Evolutionary conservation across 306 rosid species (phyloP), one percentile per base, ranked within the genome.

Genomic region (Abrus pulchellus): DNA sequence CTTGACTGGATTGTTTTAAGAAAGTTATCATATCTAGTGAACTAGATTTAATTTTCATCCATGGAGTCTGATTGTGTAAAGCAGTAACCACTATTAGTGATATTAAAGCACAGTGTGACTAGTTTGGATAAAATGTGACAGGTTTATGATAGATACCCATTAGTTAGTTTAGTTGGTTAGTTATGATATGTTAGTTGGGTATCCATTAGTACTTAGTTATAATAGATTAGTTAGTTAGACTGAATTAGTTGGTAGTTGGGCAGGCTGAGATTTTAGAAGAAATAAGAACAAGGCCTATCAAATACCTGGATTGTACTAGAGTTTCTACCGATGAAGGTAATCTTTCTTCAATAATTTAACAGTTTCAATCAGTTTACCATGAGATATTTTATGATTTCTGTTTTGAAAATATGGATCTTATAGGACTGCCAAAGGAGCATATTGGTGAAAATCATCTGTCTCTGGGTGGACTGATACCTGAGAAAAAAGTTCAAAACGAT

Each of bases 391-490:
- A n/a, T 67, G 44, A 60, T 38, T 71, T 61, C 61, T 63, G 33
- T 48, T 53, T 72, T 83, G 88, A 79, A 45, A 74, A 50, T 63
- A 63, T 53, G 70, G 57, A 48, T 80, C 53, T 10, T 76, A 52
- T 77, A 72, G 84, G 83, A 40, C 73, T 80, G 78, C 1, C 27
- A 12, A 80, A 68, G 72, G 82, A 77, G 49, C 57, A 62, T 62
- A 53, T 38, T 12, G 9, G 1, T 29, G 67, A 45, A 30, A 78
- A 77, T 59, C 75, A 76, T 36, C 38, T 34, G 53, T 62, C 30
- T 44, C 28, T 4, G 38, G 70, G 78, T 76, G 59, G 32, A 52
- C 41, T 41, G 9, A 48, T 63, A 66, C 81, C 66, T 30, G 67
- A 60, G 12, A 76, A 41, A 64, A 78, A 80, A 66, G 67, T 64